Conservation (phyloP, 1,284 basidiomycete species). For the Sporisorium sorghi region DNA sequence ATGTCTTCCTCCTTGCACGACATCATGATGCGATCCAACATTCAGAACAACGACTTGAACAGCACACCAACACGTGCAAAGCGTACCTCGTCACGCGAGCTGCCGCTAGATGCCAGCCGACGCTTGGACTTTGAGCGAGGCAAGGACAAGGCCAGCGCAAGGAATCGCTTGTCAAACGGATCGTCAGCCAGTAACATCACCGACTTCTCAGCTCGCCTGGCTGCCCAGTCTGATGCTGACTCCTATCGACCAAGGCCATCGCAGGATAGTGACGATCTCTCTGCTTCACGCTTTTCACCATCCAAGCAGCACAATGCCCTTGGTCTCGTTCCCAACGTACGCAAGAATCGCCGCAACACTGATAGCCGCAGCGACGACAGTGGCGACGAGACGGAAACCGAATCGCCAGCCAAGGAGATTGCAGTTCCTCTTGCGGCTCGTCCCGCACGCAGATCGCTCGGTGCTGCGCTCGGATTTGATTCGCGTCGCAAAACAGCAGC, state of each 20-base stretch:
- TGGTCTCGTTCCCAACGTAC: neutral
- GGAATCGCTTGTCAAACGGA: conserved; percentile 16
- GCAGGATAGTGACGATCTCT: conserved; percentile 7
- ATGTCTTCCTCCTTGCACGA: conserved; percentile 18
- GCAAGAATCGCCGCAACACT: neutral
- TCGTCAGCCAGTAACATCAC: conserved; percentile 30
- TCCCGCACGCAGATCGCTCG: conserved; percentile 29
- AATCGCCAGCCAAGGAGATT: conserved; percentile 13
- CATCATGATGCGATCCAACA: neutral
- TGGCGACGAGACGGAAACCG: conserved; percentile 48
- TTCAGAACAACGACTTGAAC: neutral
- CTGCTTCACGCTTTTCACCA: neutral
- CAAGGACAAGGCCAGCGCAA: neutral
- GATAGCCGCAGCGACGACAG: conserved; percentile 15
- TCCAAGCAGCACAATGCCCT: conserved; percentile 6
- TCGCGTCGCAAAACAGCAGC: neutral
- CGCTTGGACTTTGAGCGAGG: conserved; percentile 8
- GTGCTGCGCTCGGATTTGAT: conserved; percentile 37
- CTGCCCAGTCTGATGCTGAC: conserved; percentile 36
- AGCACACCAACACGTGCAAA: neutral
- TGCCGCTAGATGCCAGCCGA: conserved; percentile 4
- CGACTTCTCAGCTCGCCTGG: conserved; percentile 41
- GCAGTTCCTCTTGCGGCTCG: neutral
- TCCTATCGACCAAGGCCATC: conserved; percentile 10
- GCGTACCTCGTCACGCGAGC: neutral